Conservation (phyloP, 768 basidiomycete genomes). For the Rhodosporidiobolus odoratus region DNA sequence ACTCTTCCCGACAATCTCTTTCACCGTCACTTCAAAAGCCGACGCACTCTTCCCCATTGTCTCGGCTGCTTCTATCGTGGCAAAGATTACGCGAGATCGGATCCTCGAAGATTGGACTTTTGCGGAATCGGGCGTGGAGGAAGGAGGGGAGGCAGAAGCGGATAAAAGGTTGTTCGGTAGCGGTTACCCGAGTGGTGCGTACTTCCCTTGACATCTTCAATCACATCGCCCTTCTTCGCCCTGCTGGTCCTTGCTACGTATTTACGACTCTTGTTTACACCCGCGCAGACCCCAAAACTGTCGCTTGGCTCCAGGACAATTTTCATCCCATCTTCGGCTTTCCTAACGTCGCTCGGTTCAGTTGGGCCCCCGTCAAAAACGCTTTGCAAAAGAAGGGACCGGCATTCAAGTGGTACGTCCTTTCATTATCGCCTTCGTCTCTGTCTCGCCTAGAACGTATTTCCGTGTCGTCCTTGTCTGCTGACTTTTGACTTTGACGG, state of each 20-base stretch:
- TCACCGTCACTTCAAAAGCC: constrained; percentile 87
- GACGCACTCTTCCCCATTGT: constrained; percentile 97
- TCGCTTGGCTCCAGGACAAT: constrained; percentile 70
- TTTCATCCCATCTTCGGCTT: constrained; percentile 87
- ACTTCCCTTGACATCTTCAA: neutral
- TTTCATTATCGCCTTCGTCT: neutral
- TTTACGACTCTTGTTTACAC: neutral
- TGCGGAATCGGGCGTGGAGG: constrained; percentile 51
- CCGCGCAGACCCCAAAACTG: constrained; percentile 75
- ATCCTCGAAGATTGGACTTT: constrained; percentile 82
- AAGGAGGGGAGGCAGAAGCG: constrained; percentile 25
- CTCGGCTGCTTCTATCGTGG: constrained; percentile 93
- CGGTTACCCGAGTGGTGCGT: constrained; percentile 81
- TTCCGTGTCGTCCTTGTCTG: neutral
- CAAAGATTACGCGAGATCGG: constrained; percentile 90
- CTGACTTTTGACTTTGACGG: neutral
- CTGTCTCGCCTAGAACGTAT: neutral
- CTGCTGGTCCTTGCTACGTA: neutral
- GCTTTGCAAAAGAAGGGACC: constrained; percentile 74
- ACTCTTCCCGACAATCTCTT: constrained; percentile 70
- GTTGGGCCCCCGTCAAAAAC: constrained; percentile 89
- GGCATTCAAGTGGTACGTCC: constrained; percentile 66
- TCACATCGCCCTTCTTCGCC: neutral
- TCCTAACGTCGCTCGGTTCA: constrained; percentile 83
- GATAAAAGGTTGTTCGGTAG: constrained; percentile 56